Percentiles rank a stretch among this genome's conserved stretches.
Evolutionary conservation across 371 early-diverging fungal genomes (phyloP).

Genomic region (Mucor sp.): DNA sequence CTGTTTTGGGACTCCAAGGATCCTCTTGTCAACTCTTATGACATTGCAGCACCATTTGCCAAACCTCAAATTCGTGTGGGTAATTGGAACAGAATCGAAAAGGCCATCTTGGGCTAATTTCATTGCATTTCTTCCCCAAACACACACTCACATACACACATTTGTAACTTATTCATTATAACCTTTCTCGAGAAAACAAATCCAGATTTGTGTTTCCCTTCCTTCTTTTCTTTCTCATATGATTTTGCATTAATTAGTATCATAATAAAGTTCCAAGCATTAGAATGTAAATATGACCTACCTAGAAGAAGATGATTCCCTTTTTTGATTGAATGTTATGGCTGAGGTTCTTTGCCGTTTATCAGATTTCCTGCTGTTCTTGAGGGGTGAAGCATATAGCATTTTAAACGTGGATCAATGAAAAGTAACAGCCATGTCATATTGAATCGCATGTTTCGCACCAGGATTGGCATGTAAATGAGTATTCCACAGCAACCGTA

Average conservation of each 20-base stretch:
- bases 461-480: too few species aligned
- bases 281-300: neutral
- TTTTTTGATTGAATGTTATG: neutral
- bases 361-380: neutral
- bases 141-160: too few species aligned
- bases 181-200: neutral
- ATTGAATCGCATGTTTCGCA: too few species aligned
- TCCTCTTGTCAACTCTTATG: constrained; percentile 27
- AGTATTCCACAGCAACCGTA: too few species aligned
- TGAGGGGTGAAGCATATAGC: too few species aligned
- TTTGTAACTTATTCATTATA: neutral
- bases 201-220: neutral
- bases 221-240: neutral
- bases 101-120: neutral
- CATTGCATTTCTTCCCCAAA: too few species aligned
- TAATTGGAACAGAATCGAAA: constrained; percentile 21
- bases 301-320: neutral
- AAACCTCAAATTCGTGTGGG: constrained; percentile 23
- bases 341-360: neutral
- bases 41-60: constrained; percentile 17
- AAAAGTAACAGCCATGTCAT: too few species aligned
- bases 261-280: neutral
- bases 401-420: too few species aligned
- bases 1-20: constrained; percentile 34
- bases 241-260: neutral